Evolutionary conservation across 768 basidiomycete species (phyloP).

Genomic region (Agaricus subrufescens): DNA sequence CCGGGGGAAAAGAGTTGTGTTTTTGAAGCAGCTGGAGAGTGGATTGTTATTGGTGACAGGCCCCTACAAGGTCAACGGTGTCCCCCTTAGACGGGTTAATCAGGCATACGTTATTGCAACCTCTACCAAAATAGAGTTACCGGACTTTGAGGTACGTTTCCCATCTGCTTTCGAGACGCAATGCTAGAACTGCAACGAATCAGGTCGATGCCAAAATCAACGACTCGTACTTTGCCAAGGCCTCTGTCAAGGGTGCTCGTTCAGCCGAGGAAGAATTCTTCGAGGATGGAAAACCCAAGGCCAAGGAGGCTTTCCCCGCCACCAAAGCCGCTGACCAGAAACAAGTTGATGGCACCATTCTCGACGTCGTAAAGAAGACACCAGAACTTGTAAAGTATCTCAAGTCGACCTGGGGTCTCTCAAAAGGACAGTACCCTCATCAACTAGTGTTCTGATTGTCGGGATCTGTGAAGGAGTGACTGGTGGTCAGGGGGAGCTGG

Average conservation of each 20-base stretch:
- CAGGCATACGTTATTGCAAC: slow-evolving; percentile 99
- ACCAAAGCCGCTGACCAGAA: slow-evolving; percentile 91
- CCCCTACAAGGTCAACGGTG: slow-evolving; percentile 97
- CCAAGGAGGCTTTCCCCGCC: slow-evolving; percentile 81
- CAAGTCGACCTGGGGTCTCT: slow-evolving; percentile 87
- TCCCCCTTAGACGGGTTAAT: slow-evolving; percentile 95
- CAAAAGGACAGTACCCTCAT: slow-evolving; percentile 97
- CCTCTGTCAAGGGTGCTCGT: slow-evolving; percentile 56
- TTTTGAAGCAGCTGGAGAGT: slow-evolving; percentile 91
- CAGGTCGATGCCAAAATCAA: slow-evolving; percentile 88
- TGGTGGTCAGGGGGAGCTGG: slow-evolving; percentile 14
- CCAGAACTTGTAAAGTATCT: slow-evolving; percentile 92
- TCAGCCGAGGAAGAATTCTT: slow-evolving; percentile 99
- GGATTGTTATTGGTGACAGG: slow-evolving; percentile 95
- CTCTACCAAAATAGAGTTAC: slow-evolving; percentile 87
- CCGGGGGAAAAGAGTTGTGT: slow-evolving; percentile 97
- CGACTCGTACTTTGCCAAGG: slow-evolving; percentile 92
- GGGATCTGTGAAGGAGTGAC: slow-evolving; percentile 4
- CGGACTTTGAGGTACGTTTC: slow-evolving; percentile 60
- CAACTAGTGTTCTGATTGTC: slow-evolving; percentile 76
- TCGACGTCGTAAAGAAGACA: slow-evolving; percentile 86
- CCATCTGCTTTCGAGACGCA: neutral
- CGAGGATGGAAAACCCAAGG: slow-evolving; percentile 86
- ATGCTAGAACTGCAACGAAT: neutral
- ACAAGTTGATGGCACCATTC: slow-evolving; percentile 70